Evolutionary conservation across 768 basidiomycete species (phyloP).

Genomic region (Exsudoporus frostii): DNA sequence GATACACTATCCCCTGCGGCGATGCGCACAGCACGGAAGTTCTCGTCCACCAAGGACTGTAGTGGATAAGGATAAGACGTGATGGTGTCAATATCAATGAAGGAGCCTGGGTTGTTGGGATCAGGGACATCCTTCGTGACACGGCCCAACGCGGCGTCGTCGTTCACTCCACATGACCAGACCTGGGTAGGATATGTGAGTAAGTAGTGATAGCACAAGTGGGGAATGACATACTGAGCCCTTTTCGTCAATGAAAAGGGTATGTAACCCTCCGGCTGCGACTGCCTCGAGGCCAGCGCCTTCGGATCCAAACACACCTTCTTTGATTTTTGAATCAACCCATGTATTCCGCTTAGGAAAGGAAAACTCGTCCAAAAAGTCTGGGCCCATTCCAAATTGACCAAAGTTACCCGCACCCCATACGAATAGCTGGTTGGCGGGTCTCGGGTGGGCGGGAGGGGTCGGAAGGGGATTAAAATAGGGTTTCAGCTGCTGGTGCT

Average conservation of each 20-base stretch:
- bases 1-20: conserved; percentile 87
- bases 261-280: conserved; percentile 85
- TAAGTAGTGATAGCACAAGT: neutral
- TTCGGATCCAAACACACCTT: conserved; percentile 66
- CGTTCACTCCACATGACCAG: conserved; percentile 86
- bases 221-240: conserved; percentile 66
- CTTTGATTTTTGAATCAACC: conserved; percentile 71
- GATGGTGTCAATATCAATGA: conserved; percentile 50
- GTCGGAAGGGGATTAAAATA: conserved; percentile 67
- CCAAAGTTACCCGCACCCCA: conserved; percentile 96
- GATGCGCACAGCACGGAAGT: conserved; percentile 80
- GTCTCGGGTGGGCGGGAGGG: conserved; percentile 54
- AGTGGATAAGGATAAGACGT: conserved; percentile 63
- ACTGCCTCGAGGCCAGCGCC: conserved; percentile 81
- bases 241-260: conserved; percentile 82
- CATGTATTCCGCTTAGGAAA: conserved; percentile 76
- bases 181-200: conserved; percentile 43
- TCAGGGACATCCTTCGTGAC: conserved; percentile 59
- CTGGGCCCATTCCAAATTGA: conserved; percentile 89
- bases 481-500: conserved; percentile 44
- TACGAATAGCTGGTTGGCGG: conserved; percentile 71
- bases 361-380: conserved; percentile 63
- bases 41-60: conserved; percentile 66
- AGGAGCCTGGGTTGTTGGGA: conserved; percentile 56
- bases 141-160: conserved; percentile 85